Evolutionary conservation across 176 grass and related monocot species (phyloP), one percentile per base, ranked within the genome.

Genomic region (Oryza coarctata): DNA sequence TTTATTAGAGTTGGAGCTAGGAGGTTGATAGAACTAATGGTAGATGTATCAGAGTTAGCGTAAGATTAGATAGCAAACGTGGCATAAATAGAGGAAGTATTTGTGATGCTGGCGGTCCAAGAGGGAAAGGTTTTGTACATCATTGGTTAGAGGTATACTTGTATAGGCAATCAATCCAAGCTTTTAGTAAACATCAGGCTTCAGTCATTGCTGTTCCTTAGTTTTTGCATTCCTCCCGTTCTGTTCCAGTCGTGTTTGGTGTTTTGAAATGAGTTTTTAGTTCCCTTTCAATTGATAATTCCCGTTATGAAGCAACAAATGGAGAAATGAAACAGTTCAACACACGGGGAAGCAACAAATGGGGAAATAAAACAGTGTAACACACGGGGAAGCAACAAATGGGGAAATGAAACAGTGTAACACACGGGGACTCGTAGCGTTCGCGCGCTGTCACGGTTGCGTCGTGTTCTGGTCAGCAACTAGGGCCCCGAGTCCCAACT

Each of bases 111-210:
- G 77, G 50, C 41, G 47, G 63, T 50, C 70, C 72, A 38, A 86
- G 69, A 85, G 66, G 90, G 88, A 82, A 74, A 88, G 71, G 75
- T 83, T 92, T 86, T 93, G 90, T 98, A 95, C 75, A 93, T 98
- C 92, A 91, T 97, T 97, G 90, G 92, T 97, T 89, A 68, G 80
- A 77, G 79, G 76, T 88, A 91, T 92, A 95, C 81, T 82, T 88
- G 76, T 86, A 91, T 87, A 94, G 89, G 83, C 80, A 80, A 89
- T 94, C 77, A 92, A 87, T 87, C 73, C 84, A 77, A 82, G 60
- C 71, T 89, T 92, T 80, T 18, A 77, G 43, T 28, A 61, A 41
- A 32, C 26, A 30, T 31, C 12, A 33, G 12, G 38, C 29, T 88
- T 76, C 11, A 50, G 27, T 68, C 64, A 41, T 79, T 62, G 65